Conservation (phyloP, 2,329 filamentous ascomycete species). For the Dactylellina haptotyla region DNA sequence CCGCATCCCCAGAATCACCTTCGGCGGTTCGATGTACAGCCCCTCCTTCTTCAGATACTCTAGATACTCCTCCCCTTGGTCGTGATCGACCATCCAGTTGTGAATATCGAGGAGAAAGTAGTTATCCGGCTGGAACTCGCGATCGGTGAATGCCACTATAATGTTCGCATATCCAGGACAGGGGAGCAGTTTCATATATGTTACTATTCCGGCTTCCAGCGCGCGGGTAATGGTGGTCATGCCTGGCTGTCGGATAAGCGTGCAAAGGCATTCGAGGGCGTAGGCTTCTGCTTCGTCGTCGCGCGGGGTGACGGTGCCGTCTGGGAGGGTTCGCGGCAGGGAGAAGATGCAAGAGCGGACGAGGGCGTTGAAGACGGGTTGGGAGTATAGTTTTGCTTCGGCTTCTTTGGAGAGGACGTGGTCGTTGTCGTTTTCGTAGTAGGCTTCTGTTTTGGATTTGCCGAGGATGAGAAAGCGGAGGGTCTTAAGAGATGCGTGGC, state of each 20-base stretch:
- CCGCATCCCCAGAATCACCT: slow-evolving; percentile 12
- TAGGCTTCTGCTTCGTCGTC: slow-evolving; percentile 51
- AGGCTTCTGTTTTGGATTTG: slow-evolving; percentile 51
- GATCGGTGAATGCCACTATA: slow-evolving; percentile 41
- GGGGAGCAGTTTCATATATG: slow-evolving; percentile 30
- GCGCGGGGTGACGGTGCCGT: not conserved
- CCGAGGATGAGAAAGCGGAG: slow-evolving; percentile 51
- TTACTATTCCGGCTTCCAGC: slow-evolving; percentile 28
- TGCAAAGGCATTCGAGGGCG: slow-evolving; percentile 42
- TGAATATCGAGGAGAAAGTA: slow-evolving; percentile 50
- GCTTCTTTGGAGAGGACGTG: slow-evolving; percentile 53
- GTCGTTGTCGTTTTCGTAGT: slow-evolving; percentile 54
- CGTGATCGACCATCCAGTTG: slow-evolving; percentile 36
- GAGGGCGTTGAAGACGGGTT: slow-evolving; percentile 34
- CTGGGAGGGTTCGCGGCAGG: not conserved
- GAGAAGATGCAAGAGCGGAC: slow-evolving; percentile 28
- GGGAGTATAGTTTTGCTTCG: slow-evolving; percentile 24
- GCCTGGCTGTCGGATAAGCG: slow-evolving; percentile 19
- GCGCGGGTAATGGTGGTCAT: slow-evolving; percentile 11
- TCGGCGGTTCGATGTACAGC: slow-evolving; percentile 31
- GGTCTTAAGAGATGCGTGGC: slow-evolving; percentile 40
- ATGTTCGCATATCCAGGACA: slow-evolving; percentile 34
- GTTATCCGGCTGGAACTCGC: slow-evolving; percentile 31
- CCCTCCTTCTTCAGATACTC: slow-evolving; percentile 22
- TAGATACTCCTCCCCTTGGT: slow-evolving; percentile 21